Base-by-base conservation (phyloP, 768 basidiomycete genomes). In the Lactarius evosmus region DNA sequence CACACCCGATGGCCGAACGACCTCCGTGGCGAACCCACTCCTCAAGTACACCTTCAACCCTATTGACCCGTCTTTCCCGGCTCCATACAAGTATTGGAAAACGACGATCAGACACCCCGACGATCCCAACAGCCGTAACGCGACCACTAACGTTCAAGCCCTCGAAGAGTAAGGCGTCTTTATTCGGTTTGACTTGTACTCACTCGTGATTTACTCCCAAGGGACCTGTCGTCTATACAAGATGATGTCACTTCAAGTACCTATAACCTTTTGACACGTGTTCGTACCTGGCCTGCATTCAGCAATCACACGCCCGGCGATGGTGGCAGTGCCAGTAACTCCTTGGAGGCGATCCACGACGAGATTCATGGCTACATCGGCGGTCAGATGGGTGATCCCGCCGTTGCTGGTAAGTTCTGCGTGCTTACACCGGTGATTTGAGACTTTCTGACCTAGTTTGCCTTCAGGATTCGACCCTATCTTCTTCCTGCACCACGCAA, bases 401-500 rank as follows among this genome's bases (percentile, higher is more conserved):
- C 46, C 25, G 72, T 78, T 32, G 79, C 79, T 25, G 78, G 78
- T 6, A 72, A 66, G 29, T 81, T 82, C 7, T 49, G 12, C 6
- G 30, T 19, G 36, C 33, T 32, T 79, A 81, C 33, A 81, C 81
- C 79, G 61, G 70, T 49, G 25, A 27, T 49, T 12, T 7, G 72
- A 78, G 58, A 72, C 75, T 7, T 51, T 38, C 29, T 63, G 34
- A 63, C 33, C 16, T 7, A 7, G 22, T 22, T 74, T 44, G 73
- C 77, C 27, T 34, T 17, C 58, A 80, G 82, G 74, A 0, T 81
- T 82, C 62, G 83, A 84, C 67, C 81, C 82, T 0, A 78, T 82
- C 65, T 83, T 85, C 74, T 83, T 76, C 71, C 68, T 84, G 64
- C 83, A 84, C 65, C 83, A 85, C 67, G 66, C 70, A 62, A 81